Conservation (phyloP, 352 stramenopile species). For the Pythium oligandrum region DNA sequence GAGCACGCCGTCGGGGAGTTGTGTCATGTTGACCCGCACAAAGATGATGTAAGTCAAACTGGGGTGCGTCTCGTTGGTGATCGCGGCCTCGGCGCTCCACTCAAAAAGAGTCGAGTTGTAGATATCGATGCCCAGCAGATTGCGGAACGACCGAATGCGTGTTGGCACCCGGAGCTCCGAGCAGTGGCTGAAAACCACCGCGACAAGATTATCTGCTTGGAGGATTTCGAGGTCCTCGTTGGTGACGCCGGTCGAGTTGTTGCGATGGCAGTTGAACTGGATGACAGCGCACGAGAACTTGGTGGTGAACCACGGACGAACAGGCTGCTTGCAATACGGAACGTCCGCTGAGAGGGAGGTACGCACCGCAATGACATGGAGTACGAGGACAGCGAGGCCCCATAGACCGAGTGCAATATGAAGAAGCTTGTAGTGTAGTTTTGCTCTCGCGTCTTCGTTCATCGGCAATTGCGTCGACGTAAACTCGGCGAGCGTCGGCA, state of each 20-base stretch:
- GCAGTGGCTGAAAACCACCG: slow-evolving; percentile 49
- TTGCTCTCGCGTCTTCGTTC: too few relatives aligned
- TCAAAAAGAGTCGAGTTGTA: slow-evolving; percentile 45
- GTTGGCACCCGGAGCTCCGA: slow-evolving; percentile 26
- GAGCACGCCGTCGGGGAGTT: slow-evolving; percentile 30
- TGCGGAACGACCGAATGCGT: slow-evolving; percentile 24
- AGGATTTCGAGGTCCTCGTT: slow-evolving; percentile 21
- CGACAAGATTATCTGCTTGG: slow-evolving; percentile 18
- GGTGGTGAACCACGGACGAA: slow-evolving; percentile 33
- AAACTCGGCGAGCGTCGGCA: background rate
- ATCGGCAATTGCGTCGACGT: background rate
- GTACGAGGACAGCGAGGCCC: slow-evolving; percentile 6
- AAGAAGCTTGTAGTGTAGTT: too few relatives aligned
- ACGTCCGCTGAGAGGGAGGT: slow-evolving; percentile 2
- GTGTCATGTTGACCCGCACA: slow-evolving; percentile 41
- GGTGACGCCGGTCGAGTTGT: slow-evolving; percentile 8
- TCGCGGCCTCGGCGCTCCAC: slow-evolving; percentile 28
- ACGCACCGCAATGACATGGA: slow-evolving; percentile 13
- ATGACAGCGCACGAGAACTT: slow-evolving; percentile 21
- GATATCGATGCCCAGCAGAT: slow-evolving; percentile 44
- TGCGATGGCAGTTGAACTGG: slow-evolving; percentile 15
- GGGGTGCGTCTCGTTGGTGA: slow-evolving; percentile 27
- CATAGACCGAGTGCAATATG: slow-evolving; percentile 6
- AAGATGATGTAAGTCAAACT: slow-evolving; percentile 36
- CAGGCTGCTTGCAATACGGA: slow-evolving; percentile 20